These are phyloP conservation scores for Dendrostoma leiphaemia DNA, from an alignment of 2,329 filamentous ascomycete species.

Conservation along the genomic window DNA sequence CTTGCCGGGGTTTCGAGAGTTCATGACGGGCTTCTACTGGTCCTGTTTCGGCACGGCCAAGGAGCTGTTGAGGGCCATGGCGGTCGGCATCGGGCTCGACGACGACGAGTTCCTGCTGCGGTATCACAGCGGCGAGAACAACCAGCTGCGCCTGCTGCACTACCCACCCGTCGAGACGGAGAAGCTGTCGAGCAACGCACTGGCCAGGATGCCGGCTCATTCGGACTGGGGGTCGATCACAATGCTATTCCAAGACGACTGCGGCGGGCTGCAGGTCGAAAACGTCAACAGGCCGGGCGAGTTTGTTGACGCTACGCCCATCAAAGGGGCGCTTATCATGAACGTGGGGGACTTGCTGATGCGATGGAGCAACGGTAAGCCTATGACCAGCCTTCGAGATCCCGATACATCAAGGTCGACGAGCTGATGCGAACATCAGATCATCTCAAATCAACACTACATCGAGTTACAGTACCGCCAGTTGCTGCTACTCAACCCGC, in stretches of 20 bases:
- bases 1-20: conserved; percentile 35
- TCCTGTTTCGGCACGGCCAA: conserved; percentile 27
- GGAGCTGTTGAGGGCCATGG: conserved; percentile 29
- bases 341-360: conserved; percentile 18
- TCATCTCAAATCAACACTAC: conserved; percentile 19
- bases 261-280: conserved; percentile 42
- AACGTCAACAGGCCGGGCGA: conserved; percentile 8
- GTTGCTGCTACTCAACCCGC: conserved; percentile 2
- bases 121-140: conserved; percentile 53
- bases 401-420: too few relatives aligned
- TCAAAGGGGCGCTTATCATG: conserved; percentile 15
- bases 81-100: conserved; percentile 31
- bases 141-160: conserved; percentile 60
- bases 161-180: conserved; percentile 36
- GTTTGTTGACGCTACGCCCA: conserved; percentile 17
- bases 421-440: conserved; percentile 1
- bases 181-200: conserved; percentile 26
- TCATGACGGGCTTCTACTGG: conserved; percentile 31
- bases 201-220: conserved; percentile 28
- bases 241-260: conserved; percentile 42
- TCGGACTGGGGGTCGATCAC: conserved; percentile 40
- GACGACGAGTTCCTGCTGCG: conserved; percentile 23
- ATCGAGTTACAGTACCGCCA: conserved; percentile 13
- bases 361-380: conserved; percentile 20
- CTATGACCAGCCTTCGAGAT: too few relatives aligned